These are phyloP conservation scores for Hyaloperonospora brassicae DNA, from an alignment of 352 stramenopile genomes.

Conservation along the genomic window DNA sequence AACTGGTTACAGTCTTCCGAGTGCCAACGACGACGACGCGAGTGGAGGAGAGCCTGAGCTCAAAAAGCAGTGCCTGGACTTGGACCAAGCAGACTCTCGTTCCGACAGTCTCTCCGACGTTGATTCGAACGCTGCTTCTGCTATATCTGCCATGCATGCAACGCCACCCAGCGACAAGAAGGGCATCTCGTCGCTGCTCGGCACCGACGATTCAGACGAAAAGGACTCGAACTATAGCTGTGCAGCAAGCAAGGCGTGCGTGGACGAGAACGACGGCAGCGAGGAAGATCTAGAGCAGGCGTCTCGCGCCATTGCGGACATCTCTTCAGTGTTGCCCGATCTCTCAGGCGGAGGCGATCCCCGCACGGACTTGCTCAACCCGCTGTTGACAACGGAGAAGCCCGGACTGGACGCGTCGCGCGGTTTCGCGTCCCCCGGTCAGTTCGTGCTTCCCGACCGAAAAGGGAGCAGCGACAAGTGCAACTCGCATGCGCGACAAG, in stretches of 20 bases:
- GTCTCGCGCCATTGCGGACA: constrained; percentile 33
- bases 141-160: constrained; percentile 4
- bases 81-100: constrained; percentile 5
- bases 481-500: constrained; percentile 1
- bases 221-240: constrained; percentile 20
- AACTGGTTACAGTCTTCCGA: constrained; percentile 8
- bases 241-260: constrained; percentile 15
- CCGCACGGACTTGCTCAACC: constrained; percentile 16
- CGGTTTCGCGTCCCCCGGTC: constrained; percentile 5
- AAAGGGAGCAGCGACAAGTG: constrained; percentile 10
- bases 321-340: constrained; percentile 29
- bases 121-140: not conserved
- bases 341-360: constrained; percentile 15
- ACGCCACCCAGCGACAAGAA: constrained; percentile 21
- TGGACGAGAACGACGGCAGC: constrained; percentile 25
- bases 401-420: constrained; percentile 2
- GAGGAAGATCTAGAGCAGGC: constrained; percentile 29
- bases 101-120: constrained; percentile 9
- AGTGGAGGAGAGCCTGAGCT: constrained; percentile 25
- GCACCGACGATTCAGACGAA: constrained; percentile 26
- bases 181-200: constrained; percentile 30
- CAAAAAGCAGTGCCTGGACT: constrained; percentile 32
- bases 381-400: constrained; percentile 12
- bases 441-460: constrained; percentile 13
- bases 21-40: constrained; percentile 5